Evolutionary conservation across 192 early-diverging fungal species (phyloP), one percentile per base, ranked within the genome.

Genomic region (Lobosporangium transversale): DNA sequence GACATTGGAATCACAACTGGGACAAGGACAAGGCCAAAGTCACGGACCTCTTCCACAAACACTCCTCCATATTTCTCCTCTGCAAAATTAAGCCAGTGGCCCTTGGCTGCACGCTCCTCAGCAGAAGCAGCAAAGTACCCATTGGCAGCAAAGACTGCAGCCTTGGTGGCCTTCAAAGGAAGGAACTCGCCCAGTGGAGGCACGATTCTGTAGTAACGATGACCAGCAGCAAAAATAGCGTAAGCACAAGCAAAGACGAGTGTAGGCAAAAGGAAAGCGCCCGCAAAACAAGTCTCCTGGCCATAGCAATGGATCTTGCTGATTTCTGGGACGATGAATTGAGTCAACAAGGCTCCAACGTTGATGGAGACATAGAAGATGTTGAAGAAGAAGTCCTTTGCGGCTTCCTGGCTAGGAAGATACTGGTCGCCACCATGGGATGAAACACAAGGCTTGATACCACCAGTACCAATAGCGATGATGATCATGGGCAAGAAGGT

Each of bases 131-230:
- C 45, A 27, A 12, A 8, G 48, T 67, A 31, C 20, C 53, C 32
- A 0, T 45, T 9, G 24, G 67, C 47, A 37, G 79, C 78, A 37
- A 45, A 40, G 58, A 56, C 3, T 9, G 78, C 80, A 24, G 71
- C 74, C 62, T 70, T 73, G 42, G 79, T 0, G 40, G 85, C 75
- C 58, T 80, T 68, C 29, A 60, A 66, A 30, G 81, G 80, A 43
- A 89, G 58, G 79, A 90, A 89, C 53, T 67, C 51, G 33, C 89
- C 86, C 51, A 79, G 64, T 51, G 89, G 88, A 29, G 89, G 86
- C 10, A 90, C 88, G 50, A 89, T 81, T 53, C 89, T 80, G 73
- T 90, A 90, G 76, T 66, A 80, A 21, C 62, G 70, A 27, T 83
- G 58, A 53, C 88, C 88, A 43, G 75, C 30, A 10, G 79, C 62